A percentile compares a stretch with the other conserved stretches of the same genome.
phyloP scores from a whole-genome alignment of 768 basidiomycete genomes.

The Xanthoconium stramineum region DNA sequence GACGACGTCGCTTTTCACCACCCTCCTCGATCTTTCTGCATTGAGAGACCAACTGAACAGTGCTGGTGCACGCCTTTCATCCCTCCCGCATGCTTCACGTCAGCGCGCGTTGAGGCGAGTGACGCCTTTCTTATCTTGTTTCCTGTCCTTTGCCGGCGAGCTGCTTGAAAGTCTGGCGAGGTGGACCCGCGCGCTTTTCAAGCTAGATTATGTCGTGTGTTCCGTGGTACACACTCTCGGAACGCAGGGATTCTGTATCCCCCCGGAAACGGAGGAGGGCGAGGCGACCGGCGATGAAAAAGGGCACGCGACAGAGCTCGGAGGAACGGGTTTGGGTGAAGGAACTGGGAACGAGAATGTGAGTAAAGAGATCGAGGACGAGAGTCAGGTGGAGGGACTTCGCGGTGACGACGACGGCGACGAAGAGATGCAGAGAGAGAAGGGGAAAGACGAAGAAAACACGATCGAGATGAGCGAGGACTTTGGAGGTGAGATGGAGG shows the following conservation, averaged over 20 bases:
- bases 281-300: slow-evolving; percentile 45
- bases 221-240: slow-evolving; percentile 71
- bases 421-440: slow-evolving; percentile 33
- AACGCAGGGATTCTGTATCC: slow-evolving; percentile 90
- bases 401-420: slow-evolving; percentile 56
- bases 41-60: slow-evolving; percentile 41
- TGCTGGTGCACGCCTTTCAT: slow-evolving; percentile 39
- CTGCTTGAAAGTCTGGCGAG: slow-evolving; percentile 55
- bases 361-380: slow-evolving; percentile 93
- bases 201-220: slow-evolving; percentile 75
- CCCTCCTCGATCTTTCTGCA: slow-evolving; percentile 44
- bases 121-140: slow-evolving; percentile 75
- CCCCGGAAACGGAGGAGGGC: slow-evolving; percentile 66
- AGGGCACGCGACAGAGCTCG: slow-evolving; percentile 42
- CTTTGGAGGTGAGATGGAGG: slow-evolving; percentile 83
- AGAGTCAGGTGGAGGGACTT: slow-evolving; percentile 94
- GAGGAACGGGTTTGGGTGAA: slow-evolving; percentile 85
- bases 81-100: slow-evolving; percentile 31
- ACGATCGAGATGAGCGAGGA: slow-evolving; percentile 92
- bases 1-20: slow-evolving; percentile 43
- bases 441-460: slow-evolving; percentile 56
- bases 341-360: slow-evolving; percentile 85
- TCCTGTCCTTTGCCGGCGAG: slow-evolving; percentile 52
- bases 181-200: slow-evolving; percentile 80
- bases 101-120: slow-evolving; percentile 40